Base-by-base conservation (phyloP, 176 grass and related monocot genomes). In the Lolium rigidum region DNA sequence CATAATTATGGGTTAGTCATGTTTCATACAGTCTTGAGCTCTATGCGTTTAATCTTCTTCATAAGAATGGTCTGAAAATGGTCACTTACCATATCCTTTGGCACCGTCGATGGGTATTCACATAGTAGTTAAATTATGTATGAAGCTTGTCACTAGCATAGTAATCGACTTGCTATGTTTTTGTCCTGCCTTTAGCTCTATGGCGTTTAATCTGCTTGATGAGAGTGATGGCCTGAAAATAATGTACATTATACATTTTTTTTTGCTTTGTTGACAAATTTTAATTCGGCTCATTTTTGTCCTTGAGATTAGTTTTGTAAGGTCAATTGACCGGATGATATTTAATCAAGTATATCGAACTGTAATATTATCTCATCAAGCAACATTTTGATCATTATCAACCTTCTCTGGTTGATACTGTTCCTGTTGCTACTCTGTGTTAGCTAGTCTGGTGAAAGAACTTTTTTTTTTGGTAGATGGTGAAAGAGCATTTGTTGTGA, bases 151-250 rank as follows among this genome's bases (percentile, higher is more conserved):
- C 51, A 68, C 37, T 21, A 7, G 21, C 48, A 8, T 64, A 76
- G 10, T 82, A 78, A 57, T 82, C 15, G 25, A 7, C 25, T 21
- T 61, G 81, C 82, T 26, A 22, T 54, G 9, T 50, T 52, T 56
- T 43, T 55, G 4, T 73, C 44, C 39, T 48, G 20, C 31, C 60
- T 48, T 26, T 7, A 75, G 47, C 11, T 31, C 0, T n/a, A 59
- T 79, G 10, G 15, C 48, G 11, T 48, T 83, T 77, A 22, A 58
- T 80, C 76, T 78, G 35, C 22, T 80, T 49, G 49, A 61, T 78
- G n/a, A 51, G 22, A 48, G 49, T 15, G 43, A 62, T 62, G 21
- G 20, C 14, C 15, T 39, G 44, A 46, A 83, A 61, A 58, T 38
- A 12, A 7, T 63, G 1, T 83, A 10, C 50, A 31, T 31, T 31